Evolutionary conservation across 1,284 basidiomycete species (phyloP).

Genomic region (Irpex rosettiformis): DNA sequence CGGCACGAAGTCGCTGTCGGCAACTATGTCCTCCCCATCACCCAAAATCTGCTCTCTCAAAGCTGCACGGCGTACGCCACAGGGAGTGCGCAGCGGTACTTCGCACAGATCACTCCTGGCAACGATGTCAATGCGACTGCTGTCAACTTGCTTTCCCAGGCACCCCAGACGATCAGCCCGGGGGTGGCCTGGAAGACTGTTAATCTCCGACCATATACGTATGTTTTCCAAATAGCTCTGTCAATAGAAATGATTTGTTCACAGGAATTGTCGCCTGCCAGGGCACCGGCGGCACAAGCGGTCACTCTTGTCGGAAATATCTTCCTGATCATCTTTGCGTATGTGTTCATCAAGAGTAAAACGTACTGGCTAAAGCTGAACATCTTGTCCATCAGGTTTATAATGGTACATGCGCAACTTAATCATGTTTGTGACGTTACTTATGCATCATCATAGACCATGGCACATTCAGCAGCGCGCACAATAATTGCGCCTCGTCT

Average conservation of each 20-base stretch:
- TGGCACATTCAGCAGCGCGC: conserved; percentile 40
- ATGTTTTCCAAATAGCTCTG: conserved; percentile 9
- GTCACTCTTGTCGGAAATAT: conserved; percentile 49
- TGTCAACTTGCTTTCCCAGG: conserved; percentile 34
- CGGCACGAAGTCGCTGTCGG: conserved; percentile 31
- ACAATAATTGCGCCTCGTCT: conserved; percentile 40
- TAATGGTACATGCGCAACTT: conserved; percentile 6
- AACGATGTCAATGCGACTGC: conserved; percentile 37
- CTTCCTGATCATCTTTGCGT: conserved; percentile 45
- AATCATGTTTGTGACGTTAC: background rate
- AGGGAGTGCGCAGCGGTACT: conserved; percentile 26
- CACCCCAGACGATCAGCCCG: conserved; percentile 43
- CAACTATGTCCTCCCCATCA: conserved; percentile 29
- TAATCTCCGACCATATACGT: conserved; percentile 47
- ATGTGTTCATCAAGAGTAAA: conserved; percentile 13
- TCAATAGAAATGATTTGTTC: background rate
- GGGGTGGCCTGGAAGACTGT: conserved; percentile 33
- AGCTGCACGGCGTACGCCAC: conserved; percentile 26
- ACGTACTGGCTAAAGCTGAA: background rate
- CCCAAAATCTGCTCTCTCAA: conserved; percentile 22
- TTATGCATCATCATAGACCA: conserved; percentile 29
- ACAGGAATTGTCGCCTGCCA: background rate
- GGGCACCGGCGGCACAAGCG: conserved; percentile 44
- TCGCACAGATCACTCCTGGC: conserved; percentile 27
- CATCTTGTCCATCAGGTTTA: conserved; percentile 1